phyloP scores from a whole-genome alignment of 768 basidiomycete species.

The Leccinum subtestaceum region DNA sequence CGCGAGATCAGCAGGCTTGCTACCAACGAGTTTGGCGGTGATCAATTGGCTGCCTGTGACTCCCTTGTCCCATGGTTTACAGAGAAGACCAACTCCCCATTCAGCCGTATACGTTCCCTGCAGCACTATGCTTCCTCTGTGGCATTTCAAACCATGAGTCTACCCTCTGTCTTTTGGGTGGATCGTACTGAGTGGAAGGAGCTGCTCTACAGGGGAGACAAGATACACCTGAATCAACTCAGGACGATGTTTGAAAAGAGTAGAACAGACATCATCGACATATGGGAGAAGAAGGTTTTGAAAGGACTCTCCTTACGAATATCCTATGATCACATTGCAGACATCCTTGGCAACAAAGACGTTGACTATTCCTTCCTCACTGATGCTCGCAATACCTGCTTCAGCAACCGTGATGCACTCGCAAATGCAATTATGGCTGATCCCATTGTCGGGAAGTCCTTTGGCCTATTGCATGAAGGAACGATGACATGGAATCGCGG shows the following conservation, averaged over 20 bases:
- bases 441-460: background rate
- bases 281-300: background rate
- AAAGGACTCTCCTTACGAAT: background rate
- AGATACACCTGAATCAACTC: background rate
- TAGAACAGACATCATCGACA: background rate
- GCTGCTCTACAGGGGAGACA: background rate
- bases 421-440: background rate
- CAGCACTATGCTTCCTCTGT: background rate
- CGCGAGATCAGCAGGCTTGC: background rate
- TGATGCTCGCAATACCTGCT: background rate
- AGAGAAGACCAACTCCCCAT: background rate
- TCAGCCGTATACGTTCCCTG: background rate
- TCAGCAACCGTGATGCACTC: background rate
- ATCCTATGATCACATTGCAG: background rate
- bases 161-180: background rate
- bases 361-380: background rate
- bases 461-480: background rate
- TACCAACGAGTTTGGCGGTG: background rate
- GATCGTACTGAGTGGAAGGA: background rate
- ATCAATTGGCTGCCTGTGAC: background rate
- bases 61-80: background rate
- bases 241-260: background rate
- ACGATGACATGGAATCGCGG: background rate
- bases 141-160: background rate
- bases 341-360: background rate